Evolutionary conservation across 2,329 filamentous ascomycete genomes (phyloP).

Genomic region (Davidsoniella eucalypti): DNA sequence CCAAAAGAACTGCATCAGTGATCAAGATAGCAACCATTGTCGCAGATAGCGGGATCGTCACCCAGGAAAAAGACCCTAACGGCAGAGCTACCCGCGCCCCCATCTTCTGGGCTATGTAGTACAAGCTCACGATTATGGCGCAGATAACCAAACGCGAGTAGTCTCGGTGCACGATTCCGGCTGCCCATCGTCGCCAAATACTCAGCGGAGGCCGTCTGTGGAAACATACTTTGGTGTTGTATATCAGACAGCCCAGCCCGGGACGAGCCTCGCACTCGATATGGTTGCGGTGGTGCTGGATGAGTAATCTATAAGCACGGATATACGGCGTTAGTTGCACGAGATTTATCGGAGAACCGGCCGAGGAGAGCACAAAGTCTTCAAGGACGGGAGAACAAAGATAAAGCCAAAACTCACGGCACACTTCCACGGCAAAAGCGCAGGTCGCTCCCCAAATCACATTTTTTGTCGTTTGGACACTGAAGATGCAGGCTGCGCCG

Average conservation of each 20-base stretch:
- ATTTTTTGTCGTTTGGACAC: conserved; percentile 42
- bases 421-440: conserved; percentile 45
- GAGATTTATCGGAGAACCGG: background rate
- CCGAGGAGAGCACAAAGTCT: background rate
- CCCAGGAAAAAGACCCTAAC: background rate
- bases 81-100: background rate
- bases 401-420: conserved; percentile 24
- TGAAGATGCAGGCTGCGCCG: conserved; percentile 46
- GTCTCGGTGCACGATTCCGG: background rate
- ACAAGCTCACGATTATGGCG: background rate
- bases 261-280: conserved; percentile 42
- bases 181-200: background rate
- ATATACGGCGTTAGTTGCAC: no score
- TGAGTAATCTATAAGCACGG: conserved; percentile 29
- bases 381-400: background rate
- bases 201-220: conserved; percentile 21
- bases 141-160: background rate
- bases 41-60: background rate
- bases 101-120: background rate
- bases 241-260: conserved; percentile 38
- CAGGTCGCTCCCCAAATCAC: conserved; percentile 41
- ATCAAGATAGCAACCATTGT: background rate
- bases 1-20: background rate
- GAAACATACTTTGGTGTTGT: conserved; percentile 30
- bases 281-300: conserved; percentile 42